These are phyloP conservation scores for Prunus padus DNA, from an alignment of 306 rosid species.

Conservation along the genomic window DNA sequence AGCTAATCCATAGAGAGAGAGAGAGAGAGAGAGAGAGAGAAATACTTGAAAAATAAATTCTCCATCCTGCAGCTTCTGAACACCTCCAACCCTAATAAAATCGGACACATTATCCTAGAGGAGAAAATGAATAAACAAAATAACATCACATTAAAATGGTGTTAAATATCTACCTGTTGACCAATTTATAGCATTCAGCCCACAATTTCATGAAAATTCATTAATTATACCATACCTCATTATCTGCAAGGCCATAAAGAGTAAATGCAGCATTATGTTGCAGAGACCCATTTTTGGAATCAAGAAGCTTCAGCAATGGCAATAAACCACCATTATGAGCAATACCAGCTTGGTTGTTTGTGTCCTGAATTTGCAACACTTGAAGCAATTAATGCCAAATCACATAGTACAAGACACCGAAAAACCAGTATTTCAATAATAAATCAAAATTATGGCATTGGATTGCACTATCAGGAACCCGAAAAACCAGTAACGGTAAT, in stretches of 20 bases:
- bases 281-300: constrained; percentile 95
- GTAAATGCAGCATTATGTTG: constrained; percentile 99
- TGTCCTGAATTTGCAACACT: constrained; percentile 50
- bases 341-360: constrained; percentile 97
- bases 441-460: neutral
- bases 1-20: constrained; percentile 9
- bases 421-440: neutral
- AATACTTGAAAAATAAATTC: constrained; percentile 97
- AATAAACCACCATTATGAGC: constrained; percentile 90
- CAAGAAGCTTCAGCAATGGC: constrained; percentile 94
- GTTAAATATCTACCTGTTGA: constrained; percentile 21
- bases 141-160: constrained; percentile 30
- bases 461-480: neutral
- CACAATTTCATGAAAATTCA: constrained; percentile 20
- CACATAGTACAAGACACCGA: neutral
- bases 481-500: neutral
- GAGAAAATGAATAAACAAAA: constrained; percentile 35
- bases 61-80: constrained; percentile 95
- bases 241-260: constrained; percentile 97
- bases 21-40: constrained; percentile 18
- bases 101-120: constrained; percentile 90
- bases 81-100: constrained; percentile 96
- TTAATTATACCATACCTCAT: constrained; percentile 59
- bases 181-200: constrained; percentile 13
- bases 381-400: neutral